Evolutionary conservation across 2,329 filamentous ascomycete species (phyloP).

Genomic region (Epichloe baconii): DNA sequence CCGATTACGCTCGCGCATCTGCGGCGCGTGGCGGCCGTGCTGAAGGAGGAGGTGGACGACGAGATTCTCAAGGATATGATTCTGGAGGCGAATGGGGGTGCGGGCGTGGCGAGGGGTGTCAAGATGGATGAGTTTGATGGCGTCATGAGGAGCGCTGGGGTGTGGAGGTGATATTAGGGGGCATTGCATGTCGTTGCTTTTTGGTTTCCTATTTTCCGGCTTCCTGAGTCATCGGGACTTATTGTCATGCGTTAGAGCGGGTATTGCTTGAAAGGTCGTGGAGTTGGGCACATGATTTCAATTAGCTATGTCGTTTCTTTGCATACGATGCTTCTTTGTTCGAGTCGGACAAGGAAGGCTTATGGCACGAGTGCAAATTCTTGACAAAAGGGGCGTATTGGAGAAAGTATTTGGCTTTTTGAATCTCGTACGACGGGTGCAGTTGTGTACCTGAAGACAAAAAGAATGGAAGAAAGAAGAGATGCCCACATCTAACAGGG

Average conservation of each 20-base stretch:
- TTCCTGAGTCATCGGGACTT: too few relatives aligned
- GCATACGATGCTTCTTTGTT: too few relatives aligned
- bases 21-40: slow-evolving; percentile 60
- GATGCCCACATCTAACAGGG: not conserved
- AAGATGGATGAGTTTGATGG: slow-evolving; percentile 69
- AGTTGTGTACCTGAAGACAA: too few relatives aligned
- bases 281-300: too few relatives aligned
- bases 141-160: slow-evolving; percentile 73
- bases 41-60: slow-evolving; percentile 78
- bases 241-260: too few relatives aligned
- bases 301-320: not conserved
- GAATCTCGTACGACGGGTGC: not conserved
- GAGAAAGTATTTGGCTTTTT: not conserved
- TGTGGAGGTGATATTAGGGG: slow-evolving; percentile 49
- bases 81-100: slow-evolving; percentile 77
- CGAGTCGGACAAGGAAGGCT: too few relatives aligned
- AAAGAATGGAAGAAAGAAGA: not conserved
- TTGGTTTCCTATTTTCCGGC: not conserved
- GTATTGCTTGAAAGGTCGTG: too few relatives aligned
- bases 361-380: not conserved
- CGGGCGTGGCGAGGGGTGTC: slow-evolving; percentile 57
- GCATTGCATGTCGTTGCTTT: not conserved
- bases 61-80: slow-evolving; percentile 87
- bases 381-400: not conserved
- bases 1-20: slow-evolving; percentile 74